Evolutionary conservation across 108 stramenopile species (phyloP), one percentile per base, ranked within the genome.

Genomic region (Skeletonema costatum): DNA sequence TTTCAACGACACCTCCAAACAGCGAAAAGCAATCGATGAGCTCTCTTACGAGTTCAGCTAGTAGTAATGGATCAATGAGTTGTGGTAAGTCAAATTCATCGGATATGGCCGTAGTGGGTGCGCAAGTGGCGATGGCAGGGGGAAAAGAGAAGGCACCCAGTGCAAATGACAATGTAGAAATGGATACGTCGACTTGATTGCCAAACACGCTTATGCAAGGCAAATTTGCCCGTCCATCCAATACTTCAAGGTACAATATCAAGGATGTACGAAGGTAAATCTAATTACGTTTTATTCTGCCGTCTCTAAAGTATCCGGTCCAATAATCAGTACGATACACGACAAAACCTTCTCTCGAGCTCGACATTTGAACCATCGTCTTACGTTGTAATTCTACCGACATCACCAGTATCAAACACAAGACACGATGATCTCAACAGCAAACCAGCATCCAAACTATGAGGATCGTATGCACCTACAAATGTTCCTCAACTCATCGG

Each of bases 1-100:
- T 75, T 14, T 21, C 60, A 14, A 44, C 58, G 39, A 59, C 42
- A 19, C 31, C 60, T 48, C 66, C 66, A 31, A 66, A 61, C 25
- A 56, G 7, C 17, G 66, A 75, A 12, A 75, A 75, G 48, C 75
- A 68, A 19, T 75, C 75, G 2, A 42, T 75, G 14, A 75, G 75
- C 41, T 75, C 72, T 33, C 50, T 73, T 7, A 73, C 72, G 16
- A 73, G 72, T 32, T 73, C 72, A 33, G 42, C 64, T 16, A 73
- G 72, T 35, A 73, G 63, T 39, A 64, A 64, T 19, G 48, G 63
- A 66, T 86, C 42, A 85, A 87, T 64, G 25, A 77, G 70, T 65
- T 13, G 44, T 32, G 80, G 61, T 11, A 72, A 33, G 19, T 21
- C 25, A 41, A 32, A 67, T 19, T 41, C 48, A 51, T 68, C 32